phyloP scores from a whole-genome alignment of 805 yeast genomes.

The Cyberlindnera nakhonratchasimensis region DNA sequence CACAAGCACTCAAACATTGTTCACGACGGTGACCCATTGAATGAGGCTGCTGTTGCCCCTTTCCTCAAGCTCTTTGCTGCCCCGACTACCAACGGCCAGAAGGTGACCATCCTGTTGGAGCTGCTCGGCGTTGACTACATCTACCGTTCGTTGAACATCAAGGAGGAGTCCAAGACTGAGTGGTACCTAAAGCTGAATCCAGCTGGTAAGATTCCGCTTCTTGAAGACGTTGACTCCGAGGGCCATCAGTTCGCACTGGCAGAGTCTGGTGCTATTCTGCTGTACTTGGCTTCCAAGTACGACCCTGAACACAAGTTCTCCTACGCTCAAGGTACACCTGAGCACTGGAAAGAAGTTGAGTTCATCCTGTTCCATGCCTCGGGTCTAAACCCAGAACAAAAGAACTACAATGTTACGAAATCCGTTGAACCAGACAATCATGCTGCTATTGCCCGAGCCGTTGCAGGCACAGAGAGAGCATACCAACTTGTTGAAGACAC shows the following conservation, averaged over 20 bases:
- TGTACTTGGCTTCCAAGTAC: conserved; percentile 54
- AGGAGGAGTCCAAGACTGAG: conserved; percentile 47
- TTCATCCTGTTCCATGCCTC: conserved; percentile 56
- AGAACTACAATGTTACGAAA: conserved; percentile 42
- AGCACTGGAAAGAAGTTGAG: conserved; percentile 50
- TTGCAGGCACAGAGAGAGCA: conserved; percentile 44
- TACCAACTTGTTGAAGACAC: conserved; percentile 49
- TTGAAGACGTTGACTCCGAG: conserved; percentile 34
- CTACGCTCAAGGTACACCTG: conserved; percentile 33
- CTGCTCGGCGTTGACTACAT: conserved; percentile 32
- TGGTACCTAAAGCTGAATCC: conserved; percentile 57
- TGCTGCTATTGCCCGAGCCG: conserved; percentile 36
- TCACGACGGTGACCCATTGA: conserved; percentile 17
- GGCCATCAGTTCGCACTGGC: conserved; percentile 43
- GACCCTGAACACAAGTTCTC: conserved; percentile 47
- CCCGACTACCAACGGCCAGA: conserved; percentile 39
- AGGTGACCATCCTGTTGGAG: conserved; percentile 36
- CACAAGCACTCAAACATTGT: conserved; percentile 1
- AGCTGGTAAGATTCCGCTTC: conserved; percentile 59
- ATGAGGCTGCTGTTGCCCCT: conserved; percentile 32
- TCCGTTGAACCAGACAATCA: conserved; percentile 48
- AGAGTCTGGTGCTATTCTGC: conserved; percentile 61
- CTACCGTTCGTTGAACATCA: conserved; percentile 35
- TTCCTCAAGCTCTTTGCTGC: conserved; percentile 40
- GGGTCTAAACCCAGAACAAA: conserved; percentile 56